These are phyloP conservation scores for Hyparrhenia diplandra DNA, from an alignment of 176 grass and related monocot species.

Conservation along the genomic window DNA sequence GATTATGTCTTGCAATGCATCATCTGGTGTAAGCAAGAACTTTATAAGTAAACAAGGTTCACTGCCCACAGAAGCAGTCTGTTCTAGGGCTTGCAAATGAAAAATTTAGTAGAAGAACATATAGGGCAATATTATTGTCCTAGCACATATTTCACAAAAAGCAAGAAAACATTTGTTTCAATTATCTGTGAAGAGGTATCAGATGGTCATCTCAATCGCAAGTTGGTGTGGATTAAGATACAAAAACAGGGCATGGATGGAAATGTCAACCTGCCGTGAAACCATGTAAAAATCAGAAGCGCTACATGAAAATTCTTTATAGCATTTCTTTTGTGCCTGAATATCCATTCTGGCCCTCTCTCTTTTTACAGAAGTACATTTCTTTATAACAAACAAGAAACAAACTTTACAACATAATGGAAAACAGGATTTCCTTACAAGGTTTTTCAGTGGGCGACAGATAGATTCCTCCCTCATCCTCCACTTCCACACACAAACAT, in stretches of 20 bases:
- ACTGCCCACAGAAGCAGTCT: neutral
- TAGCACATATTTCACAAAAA: neutral
- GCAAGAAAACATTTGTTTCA: neutral
- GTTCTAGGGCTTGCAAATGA: neutral
- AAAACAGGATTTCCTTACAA: neutral
- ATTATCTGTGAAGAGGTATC: conserved; percentile 5
- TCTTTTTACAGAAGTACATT: neutral
- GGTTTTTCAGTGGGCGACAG: neutral
- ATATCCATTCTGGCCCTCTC: neutral
- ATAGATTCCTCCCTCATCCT: conserved; percentile 71
- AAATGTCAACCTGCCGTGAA: neutral
- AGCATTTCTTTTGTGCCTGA: neutral
- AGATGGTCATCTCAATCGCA: neutral
- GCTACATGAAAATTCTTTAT: neutral
- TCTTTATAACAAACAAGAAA: neutral
- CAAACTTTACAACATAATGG: neutral
- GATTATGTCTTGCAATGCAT: neutral
- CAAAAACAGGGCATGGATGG: neutral
- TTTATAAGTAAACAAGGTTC: neutral
- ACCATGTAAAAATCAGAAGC: neutral
- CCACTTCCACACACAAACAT: no score
- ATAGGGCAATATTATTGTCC: neutral
- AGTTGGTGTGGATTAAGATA: neutral
- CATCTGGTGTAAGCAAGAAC: neutral
- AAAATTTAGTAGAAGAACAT: conserved; percentile 3